phyloP scores from a whole-genome alignment of 2,329 filamentous ascomycete genomes.

The Pseudocercospora musae region DNA sequence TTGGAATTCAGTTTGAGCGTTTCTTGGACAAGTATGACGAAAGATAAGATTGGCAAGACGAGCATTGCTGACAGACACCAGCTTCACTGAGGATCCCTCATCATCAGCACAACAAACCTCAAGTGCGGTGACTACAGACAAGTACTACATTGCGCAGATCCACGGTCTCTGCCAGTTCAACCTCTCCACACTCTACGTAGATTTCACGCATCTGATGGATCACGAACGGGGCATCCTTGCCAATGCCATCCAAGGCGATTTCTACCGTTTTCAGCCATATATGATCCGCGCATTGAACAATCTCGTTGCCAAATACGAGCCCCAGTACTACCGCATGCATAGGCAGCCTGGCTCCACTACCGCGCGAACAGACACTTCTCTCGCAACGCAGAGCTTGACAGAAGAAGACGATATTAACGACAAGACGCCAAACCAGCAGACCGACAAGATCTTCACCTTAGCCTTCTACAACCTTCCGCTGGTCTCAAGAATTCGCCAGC shows the following conservation, averaged over 20 bases:
- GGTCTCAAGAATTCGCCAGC: slow-evolving; percentile 77
- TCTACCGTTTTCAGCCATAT: slow-evolving; percentile 93
- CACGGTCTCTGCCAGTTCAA: slow-evolving; percentile 69
- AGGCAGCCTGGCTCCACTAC: slow-evolving; percentile 75
- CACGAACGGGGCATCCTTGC: slow-evolving; percentile 78
- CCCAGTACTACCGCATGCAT: slow-evolving; percentile 89
- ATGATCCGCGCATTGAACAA: slow-evolving; percentile 85
- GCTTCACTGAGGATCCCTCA: slow-evolving; percentile 66
- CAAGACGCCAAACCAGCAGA: slow-evolving; percentile 87
- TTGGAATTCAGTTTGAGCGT: slow-evolving; percentile 72
- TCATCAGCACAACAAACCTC: slow-evolving; percentile 63
- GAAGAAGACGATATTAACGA: slow-evolving; percentile 57
- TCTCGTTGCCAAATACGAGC: slow-evolving; percentile 90
- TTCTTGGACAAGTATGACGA: slow-evolving; percentile 70
- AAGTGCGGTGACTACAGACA: slow-evolving; percentile 70
- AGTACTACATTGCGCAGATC: slow-evolving; percentile 82
- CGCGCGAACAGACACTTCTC: slow-evolving; percentile 61
- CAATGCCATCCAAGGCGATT: slow-evolving; percentile 81
- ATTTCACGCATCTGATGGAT: slow-evolving; percentile 77
- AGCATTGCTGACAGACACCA: slow-evolving; percentile 24
- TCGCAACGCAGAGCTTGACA: slow-evolving; percentile 58
- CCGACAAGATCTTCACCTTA: slow-evolving; percentile 90
- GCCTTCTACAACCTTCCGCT: slow-evolving; percentile 92
- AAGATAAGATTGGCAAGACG: neutral
- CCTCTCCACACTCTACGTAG: slow-evolving; percentile 82